A percentile compares a stretch with the other conserved stretches of the same genome.
phyloP scores from a whole-genome alignment of 257 asterid species.

The Solanum bukasovii region DNA sequence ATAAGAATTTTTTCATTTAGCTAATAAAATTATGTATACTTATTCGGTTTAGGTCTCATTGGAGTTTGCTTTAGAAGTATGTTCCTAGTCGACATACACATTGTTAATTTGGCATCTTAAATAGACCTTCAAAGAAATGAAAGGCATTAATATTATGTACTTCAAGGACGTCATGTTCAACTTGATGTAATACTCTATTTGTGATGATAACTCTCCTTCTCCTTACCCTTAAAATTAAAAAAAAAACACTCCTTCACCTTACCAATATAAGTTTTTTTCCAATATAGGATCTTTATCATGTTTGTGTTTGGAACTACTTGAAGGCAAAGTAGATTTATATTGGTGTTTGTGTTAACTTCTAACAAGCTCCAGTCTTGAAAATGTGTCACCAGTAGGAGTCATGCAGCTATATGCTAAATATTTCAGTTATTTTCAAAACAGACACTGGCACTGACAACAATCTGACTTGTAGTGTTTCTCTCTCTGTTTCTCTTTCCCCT shows the following conservation, averaged over 20 bases:
- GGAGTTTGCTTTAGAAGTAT: background rate
- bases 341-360: background rate
- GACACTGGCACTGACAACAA: background rate
- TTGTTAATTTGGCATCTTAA: background rate
- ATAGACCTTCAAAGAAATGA: background rate
- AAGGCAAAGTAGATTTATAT: background rate
- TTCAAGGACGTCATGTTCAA: background rate
- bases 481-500: background rate
- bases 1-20: background rate
- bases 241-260: background rate
- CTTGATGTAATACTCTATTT: background rate
- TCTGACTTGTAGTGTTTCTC: background rate
- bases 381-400: background rate
- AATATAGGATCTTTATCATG: background rate
- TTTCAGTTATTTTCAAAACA: background rate
- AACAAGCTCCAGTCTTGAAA: background rate
- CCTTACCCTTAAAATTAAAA: background rate
- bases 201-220: background rate
- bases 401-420: background rate
- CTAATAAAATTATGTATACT: background rate
- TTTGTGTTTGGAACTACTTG: background rate
- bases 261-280: background rate
- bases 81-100: background rate
- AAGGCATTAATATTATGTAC: background rate
- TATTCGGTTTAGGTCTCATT: background rate